Evolutionary conservation across 78 protist genomes (phyloP), one percentile per base, ranked within the genome.

Genomic region (Dictyostelium capitatum): DNA sequence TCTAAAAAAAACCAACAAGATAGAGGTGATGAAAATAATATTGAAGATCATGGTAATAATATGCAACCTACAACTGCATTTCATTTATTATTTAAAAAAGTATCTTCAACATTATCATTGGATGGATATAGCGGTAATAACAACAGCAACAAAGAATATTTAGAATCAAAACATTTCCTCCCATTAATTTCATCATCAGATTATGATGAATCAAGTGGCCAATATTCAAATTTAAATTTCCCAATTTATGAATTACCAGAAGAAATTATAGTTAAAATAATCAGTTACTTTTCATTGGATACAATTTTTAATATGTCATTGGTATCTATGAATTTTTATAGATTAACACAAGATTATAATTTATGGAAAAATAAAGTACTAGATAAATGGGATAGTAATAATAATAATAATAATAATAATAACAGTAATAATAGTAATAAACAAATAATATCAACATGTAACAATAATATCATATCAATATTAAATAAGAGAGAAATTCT

Each of bases 171-270:
- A 46, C 23, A 28, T 57, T 32, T 59, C 19, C 54, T 25, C 50
- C 59, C 37, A 56, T 59, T 23, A 59, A 59, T 59, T 20, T 59
- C 69, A 59, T 59, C 69, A 59, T 6, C 4, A 3, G 69, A 59
- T 23, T 37, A 37, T 37, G 69, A 59, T 59, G 69, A 57, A 20
- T n/a, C 37, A 32, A 59, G 54, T 46, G n/a, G 3, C 37, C 19
- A 59, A 28, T 15, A 8, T 28, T 28, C 28, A 14, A 46, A 59
- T 57, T 4, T 12, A 28, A 25, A 17, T 50, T 41, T 83, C 43
- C 69, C 90, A 73, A 70, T 70, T 72, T 37, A 54, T 3, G 50
- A 53, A 50, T 41, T 83, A n/a, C 91, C 91, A 54, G 91, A 84
- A 48, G 91, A 84, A 28, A 28, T 84, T 0, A 28, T 84, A 48